Conservation (phyloP, 163 green algal genomes). For the Chlorella variabilis region DNA sequence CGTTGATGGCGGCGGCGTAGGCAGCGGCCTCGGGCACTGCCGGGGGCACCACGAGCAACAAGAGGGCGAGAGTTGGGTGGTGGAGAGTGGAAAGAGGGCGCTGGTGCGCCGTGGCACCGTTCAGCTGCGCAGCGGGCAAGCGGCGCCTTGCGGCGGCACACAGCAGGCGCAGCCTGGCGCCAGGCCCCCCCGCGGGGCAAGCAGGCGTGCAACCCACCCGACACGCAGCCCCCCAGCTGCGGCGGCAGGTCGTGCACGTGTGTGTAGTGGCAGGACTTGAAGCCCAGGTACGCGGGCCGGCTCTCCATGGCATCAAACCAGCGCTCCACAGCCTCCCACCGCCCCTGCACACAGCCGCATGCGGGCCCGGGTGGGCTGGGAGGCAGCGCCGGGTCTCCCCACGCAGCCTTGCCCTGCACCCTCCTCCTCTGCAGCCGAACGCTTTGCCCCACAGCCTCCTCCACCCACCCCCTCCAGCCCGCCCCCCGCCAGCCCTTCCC, state of each 20-base stretch:
- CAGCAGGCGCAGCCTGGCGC: too few species aligned
- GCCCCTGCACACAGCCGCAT: slow-evolving; percentile 6
- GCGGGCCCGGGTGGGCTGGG: too few species aligned
- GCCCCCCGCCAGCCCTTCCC: too few species aligned
- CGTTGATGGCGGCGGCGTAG: slow-evolving; percentile 75
- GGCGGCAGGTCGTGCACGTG: slow-evolving; percentile 94
- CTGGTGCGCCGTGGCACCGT: too few species aligned
- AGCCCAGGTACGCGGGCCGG: slow-evolving; percentile 82
- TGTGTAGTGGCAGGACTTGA: slow-evolving; percentile 91
- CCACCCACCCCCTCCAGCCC: too few species aligned
- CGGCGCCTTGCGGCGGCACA: too few species aligned
- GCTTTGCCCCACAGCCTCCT: neutral
- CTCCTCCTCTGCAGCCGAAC: too few species aligned
- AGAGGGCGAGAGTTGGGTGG: neutral
- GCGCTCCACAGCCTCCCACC: slow-evolving; percentile 51
- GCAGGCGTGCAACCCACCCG: slow-evolving; percentile 19
- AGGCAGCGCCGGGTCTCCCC: neutral
- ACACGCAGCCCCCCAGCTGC: slow-evolving; percentile 87
- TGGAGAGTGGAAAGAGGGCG: too few species aligned
- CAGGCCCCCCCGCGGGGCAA: neutral
- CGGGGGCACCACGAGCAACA: neutral
- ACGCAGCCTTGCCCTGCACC: too few species aligned
- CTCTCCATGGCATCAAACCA: slow-evolving; percentile 97
- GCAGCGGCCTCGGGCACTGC: slow-evolving; percentile 54
- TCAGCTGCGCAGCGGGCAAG: too few species aligned